These are phyloP conservation scores for Primulina tabacum DNA, from an alignment of 257 asterid genomes.

Conservation along the genomic window DNA sequence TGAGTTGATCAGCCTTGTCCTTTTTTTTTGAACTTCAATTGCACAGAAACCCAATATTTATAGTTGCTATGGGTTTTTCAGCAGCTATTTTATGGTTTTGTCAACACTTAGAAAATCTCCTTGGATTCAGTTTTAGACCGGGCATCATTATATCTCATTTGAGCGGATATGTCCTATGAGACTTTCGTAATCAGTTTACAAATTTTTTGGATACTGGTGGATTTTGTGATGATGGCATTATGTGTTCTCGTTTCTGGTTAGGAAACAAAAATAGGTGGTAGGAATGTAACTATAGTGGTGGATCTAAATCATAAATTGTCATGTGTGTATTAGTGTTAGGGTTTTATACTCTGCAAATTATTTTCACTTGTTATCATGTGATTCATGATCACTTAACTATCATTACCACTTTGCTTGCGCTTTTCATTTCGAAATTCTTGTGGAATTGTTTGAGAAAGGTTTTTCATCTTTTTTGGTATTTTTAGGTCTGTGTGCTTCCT, in stretches of 20 bases:
- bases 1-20: slow-evolving; percentile 31
- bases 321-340: slow-evolving; percentile 13
- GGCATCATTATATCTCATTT: slow-evolving; percentile 9
- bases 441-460: slow-evolving; percentile 9
- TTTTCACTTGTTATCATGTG: slow-evolving; percentile 8
- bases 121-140: background rate
- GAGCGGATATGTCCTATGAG: background rate
- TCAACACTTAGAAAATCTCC: slow-evolving; percentile 6
- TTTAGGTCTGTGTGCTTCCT: slow-evolving; percentile 10
- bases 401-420: background rate
- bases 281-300: background rate
- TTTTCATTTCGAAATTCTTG: background rate
- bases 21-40: slow-evolving; percentile 11
- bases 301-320: background rate
- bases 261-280: background rate
- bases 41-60: slow-evolving; percentile 3
- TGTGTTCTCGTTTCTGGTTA: background rate
- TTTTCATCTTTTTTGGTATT: slow-evolving; percentile 21
- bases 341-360: background rate
- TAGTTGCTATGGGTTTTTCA: slow-evolving; percentile 5
- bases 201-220: background rate
- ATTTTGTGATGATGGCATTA: background rate
- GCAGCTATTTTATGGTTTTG: background rate
- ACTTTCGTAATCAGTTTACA: background rate
- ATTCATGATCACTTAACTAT: background rate